Conservation (phyloP, 78 protist genomes). For the Isochrysis galbana region DNA sequence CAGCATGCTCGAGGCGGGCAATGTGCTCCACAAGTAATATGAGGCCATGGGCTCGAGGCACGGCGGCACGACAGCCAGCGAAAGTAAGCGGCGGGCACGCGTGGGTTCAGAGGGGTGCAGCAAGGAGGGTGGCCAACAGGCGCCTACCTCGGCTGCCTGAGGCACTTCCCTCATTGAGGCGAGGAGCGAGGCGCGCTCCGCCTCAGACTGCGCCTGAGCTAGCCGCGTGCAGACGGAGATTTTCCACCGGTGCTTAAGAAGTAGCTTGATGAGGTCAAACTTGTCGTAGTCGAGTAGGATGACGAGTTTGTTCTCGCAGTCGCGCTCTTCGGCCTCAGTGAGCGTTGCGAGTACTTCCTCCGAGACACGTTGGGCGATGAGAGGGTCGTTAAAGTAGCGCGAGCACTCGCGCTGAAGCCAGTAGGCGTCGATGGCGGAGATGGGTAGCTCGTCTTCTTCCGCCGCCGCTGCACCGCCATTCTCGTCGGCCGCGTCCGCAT, state of each 20-base stretch:
- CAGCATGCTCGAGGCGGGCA: too few species aligned
- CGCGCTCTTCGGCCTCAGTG: slow-evolving; percentile 48
- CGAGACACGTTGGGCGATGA: slow-evolving; percentile 25
- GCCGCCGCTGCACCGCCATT: slow-evolving; percentile 62
- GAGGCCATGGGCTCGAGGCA: too few species aligned
- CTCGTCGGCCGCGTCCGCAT: slow-evolving; percentile 65
- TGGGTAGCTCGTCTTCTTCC: slow-evolving; percentile 42
- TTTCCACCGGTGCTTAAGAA: slow-evolving; percentile 44
- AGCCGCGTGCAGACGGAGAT: slow-evolving; percentile 68
- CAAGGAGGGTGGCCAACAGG: too few species aligned
- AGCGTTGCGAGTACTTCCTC: slow-evolving; percentile 31
- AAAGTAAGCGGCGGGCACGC: too few species aligned
- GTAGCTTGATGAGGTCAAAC: slow-evolving; percentile 79
- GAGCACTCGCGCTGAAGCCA: slow-evolving; percentile 36
- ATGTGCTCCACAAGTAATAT: too few species aligned
- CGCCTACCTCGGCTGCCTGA: slow-evolving; percentile 17
- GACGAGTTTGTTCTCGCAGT: slow-evolving; percentile 80
- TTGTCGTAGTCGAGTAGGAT: slow-evolving; percentile 72
- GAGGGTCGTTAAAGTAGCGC: neutral
- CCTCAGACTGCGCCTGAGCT: slow-evolving; percentile 54
- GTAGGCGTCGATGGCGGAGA: slow-evolving; percentile 32
- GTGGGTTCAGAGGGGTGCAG: too few species aligned
- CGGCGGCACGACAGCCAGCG: too few species aligned
- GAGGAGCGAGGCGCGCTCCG: neutral
- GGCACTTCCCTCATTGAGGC: neutral